Percentiles rank a stretch among this genome's conserved stretches.
Evolutionary conservation across 345 rosid species (phyloP).

Genomic region (Moringa oleifera): DNA sequence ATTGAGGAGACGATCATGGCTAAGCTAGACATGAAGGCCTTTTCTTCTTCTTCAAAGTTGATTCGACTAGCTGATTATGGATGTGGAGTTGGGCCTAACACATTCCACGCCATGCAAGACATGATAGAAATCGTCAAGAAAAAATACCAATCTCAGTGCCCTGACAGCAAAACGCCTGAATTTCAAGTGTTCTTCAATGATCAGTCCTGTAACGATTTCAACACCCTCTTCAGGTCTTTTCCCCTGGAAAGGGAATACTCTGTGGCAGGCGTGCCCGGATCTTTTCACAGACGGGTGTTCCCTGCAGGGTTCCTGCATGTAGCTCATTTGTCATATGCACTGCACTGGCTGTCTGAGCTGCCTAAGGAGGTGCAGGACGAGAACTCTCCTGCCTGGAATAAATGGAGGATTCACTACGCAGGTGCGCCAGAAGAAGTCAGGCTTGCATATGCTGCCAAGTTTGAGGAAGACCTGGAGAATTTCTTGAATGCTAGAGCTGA

Average conservation of each 20-base stretch:
- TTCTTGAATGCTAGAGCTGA: conserved; percentile 35
- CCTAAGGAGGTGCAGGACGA: conserved; percentile 32
- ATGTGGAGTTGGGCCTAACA: conserved; percentile 66
- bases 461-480: conserved; percentile 31
- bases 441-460: conserved; percentile 31
- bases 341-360: conserved; percentile 41
- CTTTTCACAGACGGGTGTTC: conserved; percentile 34
- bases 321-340: no score
- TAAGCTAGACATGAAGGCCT: conserved; percentile 36
- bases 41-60: conserved; percentile 26
- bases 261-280: conserved; percentile 40
- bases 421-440: conserved; percentile 25
- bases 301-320: conserved; percentile 22
- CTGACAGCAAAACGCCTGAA: conserved; percentile 21
- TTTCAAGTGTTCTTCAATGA: conserved; percentile 53
- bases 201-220: conserved; percentile 46
- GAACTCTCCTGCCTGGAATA: conserved; percentile 40
- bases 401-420: conserved; percentile 34
- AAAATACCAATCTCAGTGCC: conserved; percentile 21
- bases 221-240: conserved; percentile 40
- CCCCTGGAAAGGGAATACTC: conserved; percentile 29
- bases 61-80: conserved; percentile 57
- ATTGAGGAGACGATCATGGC: conserved; percentile 33
- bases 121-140: conserved; percentile 27
- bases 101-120: conserved; percentile 38